These are phyloP conservation scores for Tothia fuscella DNA, from an alignment of 2,329 filamentous ascomycete genomes.

Conservation along the genomic window DNA sequence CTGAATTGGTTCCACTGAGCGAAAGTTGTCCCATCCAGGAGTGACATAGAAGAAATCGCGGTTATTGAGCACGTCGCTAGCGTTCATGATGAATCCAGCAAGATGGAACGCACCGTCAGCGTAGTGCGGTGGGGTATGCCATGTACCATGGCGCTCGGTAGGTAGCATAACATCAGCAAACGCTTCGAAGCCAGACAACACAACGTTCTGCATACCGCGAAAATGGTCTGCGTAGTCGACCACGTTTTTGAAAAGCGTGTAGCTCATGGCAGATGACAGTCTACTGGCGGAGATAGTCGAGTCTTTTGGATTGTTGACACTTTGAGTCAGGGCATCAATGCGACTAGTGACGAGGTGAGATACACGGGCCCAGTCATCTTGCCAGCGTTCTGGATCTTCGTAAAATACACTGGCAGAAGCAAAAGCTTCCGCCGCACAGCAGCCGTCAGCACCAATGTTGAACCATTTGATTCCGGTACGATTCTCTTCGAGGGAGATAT, in stretches of 20 bases:
- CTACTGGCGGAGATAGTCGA: not conserved
- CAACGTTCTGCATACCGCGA: not conserved
- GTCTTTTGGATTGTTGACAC: not conserved
- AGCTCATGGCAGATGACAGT: not conserved
- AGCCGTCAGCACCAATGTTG: not conserved
- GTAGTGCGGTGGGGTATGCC: not conserved
- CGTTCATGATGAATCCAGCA: conserved; percentile 2
- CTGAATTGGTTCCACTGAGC: not conserved
- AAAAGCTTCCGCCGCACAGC: not conserved
- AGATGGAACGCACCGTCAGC: not conserved
- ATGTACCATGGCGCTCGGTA: not conserved
- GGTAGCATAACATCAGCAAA: not conserved
- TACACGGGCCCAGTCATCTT: not conserved
- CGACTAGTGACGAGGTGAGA: not conserved
- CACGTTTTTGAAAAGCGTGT: not conserved
- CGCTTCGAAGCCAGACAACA: not conserved
- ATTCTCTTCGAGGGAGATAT: not conserved
- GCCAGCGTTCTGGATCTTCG: not conserved
- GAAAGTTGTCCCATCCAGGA: not conserved
- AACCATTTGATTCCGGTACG: not conserved
- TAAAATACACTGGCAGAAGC: not conserved
- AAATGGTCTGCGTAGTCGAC: not conserved
- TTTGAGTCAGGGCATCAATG: not conserved
- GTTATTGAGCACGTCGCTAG: not conserved
- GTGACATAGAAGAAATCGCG: not conserved